Percentiles rank a stretch among this genome's conserved stretches.
phyloP scores from a whole-genome alignment of 805 yeast genomes.

The Starmerella bombi region DNA sequence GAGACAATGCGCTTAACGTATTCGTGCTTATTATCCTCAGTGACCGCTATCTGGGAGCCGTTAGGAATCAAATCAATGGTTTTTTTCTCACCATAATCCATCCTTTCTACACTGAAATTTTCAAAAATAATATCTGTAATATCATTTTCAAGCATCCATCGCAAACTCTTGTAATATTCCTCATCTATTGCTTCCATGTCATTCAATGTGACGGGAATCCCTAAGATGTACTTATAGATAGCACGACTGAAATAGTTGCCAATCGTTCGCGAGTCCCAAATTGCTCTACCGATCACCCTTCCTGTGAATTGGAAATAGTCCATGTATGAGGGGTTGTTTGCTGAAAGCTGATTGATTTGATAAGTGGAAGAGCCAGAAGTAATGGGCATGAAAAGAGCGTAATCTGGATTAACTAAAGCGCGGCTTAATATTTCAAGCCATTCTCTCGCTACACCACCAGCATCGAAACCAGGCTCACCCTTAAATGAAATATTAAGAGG shows the following conservation, averaged over 20 bases:
- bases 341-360: constrained; percentile 53
- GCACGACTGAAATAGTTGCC: constrained; percentile 95
- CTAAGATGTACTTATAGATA: constrained; percentile 76
- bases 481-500: constrained; percentile 63
- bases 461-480: constrained; percentile 95
- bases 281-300: constrained; percentile 84
- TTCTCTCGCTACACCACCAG: constrained; percentile 95
- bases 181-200: constrained; percentile 91
- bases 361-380: constrained; percentile 85
- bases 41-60: constrained; percentile 75
- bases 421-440: constrained; percentile 92
- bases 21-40: constrained; percentile 80
- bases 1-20: constrained; percentile 79
- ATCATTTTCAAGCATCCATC: constrained; percentile 95
- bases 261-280: constrained; percentile 67
- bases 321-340: constrained; percentile 56
- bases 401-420: constrained; percentile 92
- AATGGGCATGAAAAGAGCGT: constrained; percentile 82
- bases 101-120: constrained; percentile 84
- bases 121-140: constrained; percentile 91
- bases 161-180: constrained; percentile 79
- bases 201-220: constrained; percentile 66
- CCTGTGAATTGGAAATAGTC: constrained; percentile 93
- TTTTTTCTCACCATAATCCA: constrained; percentile 42
- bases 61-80: constrained; percentile 62